These are phyloP conservation scores for Serendipita sp. DNA, from an alignment of 768 basidiomycete species.

Conservation along the genomic window DNA sequence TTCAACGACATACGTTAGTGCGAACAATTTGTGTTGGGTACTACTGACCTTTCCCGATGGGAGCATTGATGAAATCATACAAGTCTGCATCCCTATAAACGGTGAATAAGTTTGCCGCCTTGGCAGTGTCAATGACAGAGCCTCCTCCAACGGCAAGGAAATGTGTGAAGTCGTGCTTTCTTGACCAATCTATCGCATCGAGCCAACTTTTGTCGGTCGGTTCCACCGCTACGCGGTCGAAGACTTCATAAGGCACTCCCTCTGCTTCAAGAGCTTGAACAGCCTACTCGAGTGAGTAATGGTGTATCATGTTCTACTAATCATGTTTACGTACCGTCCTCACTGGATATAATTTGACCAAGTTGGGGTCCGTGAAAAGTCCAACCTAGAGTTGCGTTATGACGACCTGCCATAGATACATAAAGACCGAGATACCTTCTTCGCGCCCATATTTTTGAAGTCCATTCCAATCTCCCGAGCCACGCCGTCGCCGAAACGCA, in stretches of 20 bases:
- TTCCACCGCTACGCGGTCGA: conserved; percentile 67
- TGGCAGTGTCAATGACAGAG: conserved; percentile 89
- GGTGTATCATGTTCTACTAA: conserved; percentile 10
- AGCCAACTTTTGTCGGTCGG: conserved; percentile 86
- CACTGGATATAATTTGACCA: conserved; percentile 70
- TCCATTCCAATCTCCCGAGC: conserved; percentile 87
- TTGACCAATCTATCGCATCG: conserved; percentile 75
- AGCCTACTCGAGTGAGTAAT: conserved; percentile 28
- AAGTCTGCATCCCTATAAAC: conserved; percentile 86
- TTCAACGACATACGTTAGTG: neutral
- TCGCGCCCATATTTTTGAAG: conserved; percentile 81
- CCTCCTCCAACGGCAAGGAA: conserved; percentile 89
- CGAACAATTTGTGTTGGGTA: no score
- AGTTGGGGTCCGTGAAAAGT: conserved; percentile 81
- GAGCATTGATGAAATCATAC: conserved; percentile 95
- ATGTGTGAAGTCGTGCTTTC: conserved; percentile 78
- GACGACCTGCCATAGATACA: neutral
- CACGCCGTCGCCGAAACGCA: conserved; percentile 81
- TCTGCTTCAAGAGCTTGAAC: conserved; percentile 66
- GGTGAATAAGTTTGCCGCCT: conserved; percentile 85
- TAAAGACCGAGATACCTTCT: conserved; percentile 36
- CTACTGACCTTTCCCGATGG: conserved; percentile 48
- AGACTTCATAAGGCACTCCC: conserved; percentile 62
- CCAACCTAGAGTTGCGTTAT: conserved; percentile 47
- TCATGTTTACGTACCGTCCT: conserved; percentile 37